These are phyloP conservation scores for Verticillium isaacii DNA, from an alignment of 2,329 filamentous ascomycete genomes.

Conservation along the genomic window DNA sequence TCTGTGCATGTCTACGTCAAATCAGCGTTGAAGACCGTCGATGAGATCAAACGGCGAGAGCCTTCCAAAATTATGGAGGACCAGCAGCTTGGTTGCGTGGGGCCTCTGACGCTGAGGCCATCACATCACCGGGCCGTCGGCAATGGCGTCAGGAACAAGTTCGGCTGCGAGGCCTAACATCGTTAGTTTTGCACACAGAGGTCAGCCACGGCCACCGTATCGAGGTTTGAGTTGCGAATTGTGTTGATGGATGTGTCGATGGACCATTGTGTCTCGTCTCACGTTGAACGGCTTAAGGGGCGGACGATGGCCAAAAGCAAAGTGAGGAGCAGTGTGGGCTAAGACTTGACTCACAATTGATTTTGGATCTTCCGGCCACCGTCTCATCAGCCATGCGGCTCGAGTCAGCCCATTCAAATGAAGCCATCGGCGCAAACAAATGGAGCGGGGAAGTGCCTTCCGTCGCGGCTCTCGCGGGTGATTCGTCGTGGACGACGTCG, in stretches of 20 bases:
- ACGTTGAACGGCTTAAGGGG: background rate
- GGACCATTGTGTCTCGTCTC: background rate
- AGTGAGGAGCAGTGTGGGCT: background rate
- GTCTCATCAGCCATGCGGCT: conserved; percentile 1
- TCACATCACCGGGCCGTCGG: background rate
- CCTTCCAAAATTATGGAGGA: background rate
- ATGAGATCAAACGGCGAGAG: too few relatives aligned
- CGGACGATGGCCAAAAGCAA: background rate
- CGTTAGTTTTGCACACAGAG: background rate
- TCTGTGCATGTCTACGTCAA: too few relatives aligned
- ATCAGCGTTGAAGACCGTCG: background rate
- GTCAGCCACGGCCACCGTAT: background rate
- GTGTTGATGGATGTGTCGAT: background rate
- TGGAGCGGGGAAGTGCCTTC: background rate
- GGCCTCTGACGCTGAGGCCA: background rate
- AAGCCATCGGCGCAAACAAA: background rate
- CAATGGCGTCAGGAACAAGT: background rate
- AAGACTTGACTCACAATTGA: conserved; percentile 1
- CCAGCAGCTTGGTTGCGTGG: background rate
- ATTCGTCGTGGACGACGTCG: background rate
- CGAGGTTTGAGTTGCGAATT: background rate
- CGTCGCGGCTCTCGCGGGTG: background rate
- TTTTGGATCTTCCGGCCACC: background rate
- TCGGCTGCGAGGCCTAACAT: background rate
- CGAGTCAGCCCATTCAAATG: background rate